A percentile compares a stretch with the other conserved stretches of the same genome.
Conservation (phyloP, 2,329 filamentous ascomycete genomes). For the Botrytis galanthina region DNA sequence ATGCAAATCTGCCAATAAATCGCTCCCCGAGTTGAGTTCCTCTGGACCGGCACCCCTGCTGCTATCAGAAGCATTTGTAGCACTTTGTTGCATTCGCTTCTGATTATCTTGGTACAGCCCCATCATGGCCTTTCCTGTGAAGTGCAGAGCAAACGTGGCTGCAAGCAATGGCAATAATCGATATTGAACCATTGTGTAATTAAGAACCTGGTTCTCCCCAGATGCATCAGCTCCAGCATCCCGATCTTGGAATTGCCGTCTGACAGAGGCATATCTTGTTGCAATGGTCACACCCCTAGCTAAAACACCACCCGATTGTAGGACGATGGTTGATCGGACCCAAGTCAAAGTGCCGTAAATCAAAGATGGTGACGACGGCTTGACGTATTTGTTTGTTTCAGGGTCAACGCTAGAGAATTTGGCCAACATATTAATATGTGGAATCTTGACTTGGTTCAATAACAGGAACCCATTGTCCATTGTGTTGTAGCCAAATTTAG, state of each 20-base stretch:
- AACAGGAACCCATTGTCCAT: constrained; percentile 82
- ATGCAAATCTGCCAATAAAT: constrained; percentile 70
- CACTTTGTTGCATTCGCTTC: constrained; percentile 56
- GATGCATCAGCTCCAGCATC: constrained; percentile 57
- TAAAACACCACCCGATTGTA: constrained; percentile 68
- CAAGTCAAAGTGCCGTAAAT: constrained; percentile 76
- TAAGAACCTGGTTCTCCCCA: constrained; percentile 71
- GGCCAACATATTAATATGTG: constrained; percentile 71
- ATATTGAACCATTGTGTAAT: constrained; percentile 80
- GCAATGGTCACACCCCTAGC: constrained; percentile 77
- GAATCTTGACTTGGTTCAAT: constrained; percentile 73
- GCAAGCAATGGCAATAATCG: constrained; percentile 70
- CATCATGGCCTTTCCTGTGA: constrained; percentile 76
- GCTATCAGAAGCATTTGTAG: constrained; percentile 41
- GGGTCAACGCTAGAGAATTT: constrained; percentile 69
- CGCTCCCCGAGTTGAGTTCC: constrained; percentile 62
- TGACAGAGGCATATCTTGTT: constrained; percentile 69
- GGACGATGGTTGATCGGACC: constrained; percentile 70
- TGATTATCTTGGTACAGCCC: constrained; percentile 70
- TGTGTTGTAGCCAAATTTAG: constrained; percentile 76
- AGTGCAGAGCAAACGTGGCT: constrained; percentile 74
- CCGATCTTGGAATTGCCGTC: constrained; percentile 75
- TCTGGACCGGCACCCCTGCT: constrained; percentile 64
- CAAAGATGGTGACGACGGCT: constrained; percentile 63
- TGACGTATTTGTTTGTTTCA: constrained; percentile 64